Evolutionary conservation across 257 asterid genomes (phyloP).

Genomic region (Przewalskia tangutica): DNA sequence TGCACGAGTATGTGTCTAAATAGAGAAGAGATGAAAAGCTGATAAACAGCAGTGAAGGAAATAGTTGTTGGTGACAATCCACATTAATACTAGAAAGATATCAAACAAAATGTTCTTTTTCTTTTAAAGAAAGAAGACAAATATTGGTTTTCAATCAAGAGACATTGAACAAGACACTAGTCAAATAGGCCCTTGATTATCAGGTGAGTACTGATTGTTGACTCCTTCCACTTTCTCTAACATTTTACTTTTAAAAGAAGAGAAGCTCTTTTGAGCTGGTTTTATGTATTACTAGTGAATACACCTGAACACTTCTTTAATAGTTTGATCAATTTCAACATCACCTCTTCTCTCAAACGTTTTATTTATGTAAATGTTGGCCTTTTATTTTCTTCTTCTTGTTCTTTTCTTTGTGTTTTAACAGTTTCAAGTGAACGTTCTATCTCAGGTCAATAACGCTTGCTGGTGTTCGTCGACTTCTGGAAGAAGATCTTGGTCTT

Average conservation of each 20-base stretch:
- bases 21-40: not conserved
- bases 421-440: constrained; percentile 5
- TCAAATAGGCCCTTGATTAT: not conserved
- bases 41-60: not conserved
- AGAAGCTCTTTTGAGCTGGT: not conserved
- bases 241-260: not conserved
- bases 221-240: not conserved
- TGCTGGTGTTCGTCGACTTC: constrained; percentile 73
- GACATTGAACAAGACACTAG: not conserved
- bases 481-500: constrained; percentile 87
- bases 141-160: not conserved
- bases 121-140: not conserved
- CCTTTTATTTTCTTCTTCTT: not conserved
- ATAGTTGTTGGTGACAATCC: not conserved
- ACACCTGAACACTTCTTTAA: not conserved
- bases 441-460: constrained; percentile 52
- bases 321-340: not conserved
- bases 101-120: not conserved
- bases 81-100: not conserved
- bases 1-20: not conserved
- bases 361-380: not conserved
- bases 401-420: not conserved
- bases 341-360: not conserved
- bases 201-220: not conserved
- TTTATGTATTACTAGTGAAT: not conserved